Conservation (phyloP, 2,329 filamentous ascomycete species). For the Botryotinia convoluta region DNA sequence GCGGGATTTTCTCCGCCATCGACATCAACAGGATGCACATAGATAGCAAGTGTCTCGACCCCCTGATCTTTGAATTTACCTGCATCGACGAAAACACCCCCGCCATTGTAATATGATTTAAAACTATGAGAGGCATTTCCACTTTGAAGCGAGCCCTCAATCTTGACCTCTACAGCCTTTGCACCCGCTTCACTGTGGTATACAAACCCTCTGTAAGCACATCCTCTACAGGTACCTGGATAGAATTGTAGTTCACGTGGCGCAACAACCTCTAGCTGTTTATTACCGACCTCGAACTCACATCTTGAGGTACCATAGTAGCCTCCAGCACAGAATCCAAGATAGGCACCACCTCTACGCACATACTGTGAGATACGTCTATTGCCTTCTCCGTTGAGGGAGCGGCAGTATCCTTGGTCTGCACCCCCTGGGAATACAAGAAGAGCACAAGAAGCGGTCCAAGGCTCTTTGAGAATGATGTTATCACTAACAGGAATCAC, state of each 20-base stretch:
- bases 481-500: constrained; percentile 80
- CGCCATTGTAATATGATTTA: constrained; percentile 87
- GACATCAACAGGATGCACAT: constrained; percentile 70
- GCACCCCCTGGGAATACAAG: constrained; percentile 91
- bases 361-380: constrained; percentile 81
- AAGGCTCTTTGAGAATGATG: constrained; percentile 85
- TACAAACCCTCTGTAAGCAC: constrained; percentile 84
- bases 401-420: constrained; percentile 87
- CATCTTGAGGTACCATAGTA: constrained; percentile 82
- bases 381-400: constrained; percentile 85
- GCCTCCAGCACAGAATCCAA: constrained; percentile 91
- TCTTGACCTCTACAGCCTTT: constrained; percentile 64
- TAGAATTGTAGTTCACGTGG: constrained; percentile 84
- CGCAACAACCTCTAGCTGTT: constrained; percentile 79
- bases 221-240: constrained; percentile 78
- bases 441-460: constrained; percentile 80
- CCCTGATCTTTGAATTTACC: constrained; percentile 58
- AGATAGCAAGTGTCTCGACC: constrained; percentile 80
- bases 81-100: constrained; percentile 86
- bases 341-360: constrained; percentile 76
- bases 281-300: constrained; percentile 88
- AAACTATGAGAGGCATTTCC: constrained; percentile 60
- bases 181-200: constrained; percentile 88
- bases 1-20: constrained; percentile 75
- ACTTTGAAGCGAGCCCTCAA: constrained; percentile 55